A percentile compares a stretch with the other conserved stretches of the same genome.
These are phyloP conservation scores for Persicaria tinctoria DNA, from an alignment of 148 eudicot genomes.

Conservation along the genomic window DNA sequence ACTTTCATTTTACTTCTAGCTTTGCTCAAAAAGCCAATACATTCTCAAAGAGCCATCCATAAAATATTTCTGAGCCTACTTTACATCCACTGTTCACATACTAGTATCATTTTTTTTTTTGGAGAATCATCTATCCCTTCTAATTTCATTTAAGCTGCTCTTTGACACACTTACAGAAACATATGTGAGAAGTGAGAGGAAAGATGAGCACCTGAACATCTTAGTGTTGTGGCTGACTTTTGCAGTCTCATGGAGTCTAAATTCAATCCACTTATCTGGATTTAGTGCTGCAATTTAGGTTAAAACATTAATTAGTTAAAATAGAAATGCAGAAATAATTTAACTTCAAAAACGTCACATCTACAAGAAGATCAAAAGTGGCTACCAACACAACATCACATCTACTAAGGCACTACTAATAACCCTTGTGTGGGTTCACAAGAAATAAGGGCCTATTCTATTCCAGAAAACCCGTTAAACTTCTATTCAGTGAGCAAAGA, in stretches of 20 bases:
- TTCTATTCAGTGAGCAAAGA: neutral
- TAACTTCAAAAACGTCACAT: neutral
- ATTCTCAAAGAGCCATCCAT: neutral
- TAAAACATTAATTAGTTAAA: neutral
- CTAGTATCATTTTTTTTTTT: neutral
- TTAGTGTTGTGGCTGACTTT: constrained; percentile 89
- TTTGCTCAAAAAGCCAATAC: neutral
- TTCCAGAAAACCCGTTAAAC: neutral
- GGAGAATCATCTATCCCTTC: neutral
- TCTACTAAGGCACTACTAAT: neutral
- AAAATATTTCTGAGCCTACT: neutral
- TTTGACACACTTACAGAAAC: constrained; percentile 1
- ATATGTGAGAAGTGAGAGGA: constrained; percentile 20
- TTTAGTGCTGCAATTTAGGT: constrained; percentile 50
- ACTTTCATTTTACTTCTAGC: constrained; percentile 4
- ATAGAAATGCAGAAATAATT: neutral
- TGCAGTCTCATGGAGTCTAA: constrained; percentile 81
- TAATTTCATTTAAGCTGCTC: neutral
- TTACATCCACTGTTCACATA: neutral
- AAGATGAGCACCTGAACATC: constrained; percentile 57
- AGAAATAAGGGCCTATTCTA: neutral
- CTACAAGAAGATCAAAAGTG: constrained; percentile 2
- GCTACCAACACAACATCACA: neutral
- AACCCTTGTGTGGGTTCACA: neutral
- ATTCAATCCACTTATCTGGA: constrained; percentile 87